Percentiles rank a stretch among this genome's conserved stretches.
Conservation (phyloP, 768 basidiomycete species). For the Porphyrellus cyaneotinctus region DNA sequence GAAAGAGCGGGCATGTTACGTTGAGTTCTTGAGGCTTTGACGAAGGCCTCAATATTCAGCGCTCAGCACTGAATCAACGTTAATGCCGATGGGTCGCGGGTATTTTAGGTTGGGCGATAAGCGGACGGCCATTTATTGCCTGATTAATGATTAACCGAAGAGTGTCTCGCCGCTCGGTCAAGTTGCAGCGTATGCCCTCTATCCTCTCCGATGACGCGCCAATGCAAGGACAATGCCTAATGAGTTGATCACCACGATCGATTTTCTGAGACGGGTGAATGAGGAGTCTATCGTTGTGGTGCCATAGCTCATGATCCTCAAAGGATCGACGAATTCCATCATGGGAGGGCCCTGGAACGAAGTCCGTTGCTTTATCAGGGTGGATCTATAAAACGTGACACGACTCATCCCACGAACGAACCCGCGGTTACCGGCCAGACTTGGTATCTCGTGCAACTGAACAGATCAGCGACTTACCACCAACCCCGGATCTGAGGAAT, state of each 20-base stretch:
- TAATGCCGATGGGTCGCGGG: too few species aligned
- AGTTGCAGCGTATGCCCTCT: background rate
- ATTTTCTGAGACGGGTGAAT: background rate
- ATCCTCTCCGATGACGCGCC: background rate
- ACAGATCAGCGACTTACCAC: conserved; percentile 4
- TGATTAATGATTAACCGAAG: too few species aligned
- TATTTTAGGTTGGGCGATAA: too few species aligned
- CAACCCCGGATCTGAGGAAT: background rate
- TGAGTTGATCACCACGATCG: background rate
- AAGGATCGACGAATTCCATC: conserved; percentile 9
- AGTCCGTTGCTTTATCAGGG: conserved; percentile 4
- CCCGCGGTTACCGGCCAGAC: conserved; percentile 1
- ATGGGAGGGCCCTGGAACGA: background rate
- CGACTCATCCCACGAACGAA: conserved; percentile 8
- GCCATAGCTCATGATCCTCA: background rate
- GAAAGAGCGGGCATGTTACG: too few species aligned
- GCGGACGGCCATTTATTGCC: too few species aligned
- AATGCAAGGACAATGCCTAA: background rate
- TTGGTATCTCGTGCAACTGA: background rate
- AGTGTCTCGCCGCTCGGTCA: background rate
- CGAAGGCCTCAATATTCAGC: too few species aligned
- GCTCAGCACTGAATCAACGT: too few species aligned
- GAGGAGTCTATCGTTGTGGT: background rate
- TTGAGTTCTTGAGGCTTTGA: too few species aligned
- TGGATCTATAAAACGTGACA: conserved; percentile 4